Percentiles rank a stretch among this genome's conserved stretches.
phyloP scores from a whole-genome alignment of 306 rosid genomes.

The Corylus heterophylla region DNA sequence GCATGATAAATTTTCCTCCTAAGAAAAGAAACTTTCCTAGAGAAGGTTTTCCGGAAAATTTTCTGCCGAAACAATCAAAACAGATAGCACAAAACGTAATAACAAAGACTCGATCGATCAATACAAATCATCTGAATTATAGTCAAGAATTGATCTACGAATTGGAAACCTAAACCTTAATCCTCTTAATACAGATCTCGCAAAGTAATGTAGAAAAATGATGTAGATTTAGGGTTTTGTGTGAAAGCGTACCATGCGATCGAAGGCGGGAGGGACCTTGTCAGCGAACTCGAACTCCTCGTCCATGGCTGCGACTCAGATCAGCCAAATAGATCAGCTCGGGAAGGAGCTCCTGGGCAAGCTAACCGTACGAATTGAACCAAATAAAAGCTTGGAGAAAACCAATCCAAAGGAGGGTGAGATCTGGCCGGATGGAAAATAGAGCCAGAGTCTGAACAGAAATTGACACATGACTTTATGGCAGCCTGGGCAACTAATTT shows the following conservation, averaged over 20 bases:
- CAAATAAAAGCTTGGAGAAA: conserved; percentile 25
- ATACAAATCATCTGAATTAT: neutral
- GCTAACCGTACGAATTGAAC: neutral
- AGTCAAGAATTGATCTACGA: neutral
- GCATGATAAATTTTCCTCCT: neutral
- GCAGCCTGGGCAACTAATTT: neutral
- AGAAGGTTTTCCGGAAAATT: neutral
- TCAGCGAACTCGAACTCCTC: conserved; percentile 40
- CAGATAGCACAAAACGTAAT: neutral
- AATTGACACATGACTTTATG: neutral
- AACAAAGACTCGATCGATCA: neutral
- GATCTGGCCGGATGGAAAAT: neutral
- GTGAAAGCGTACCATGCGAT: conserved; percentile 39
- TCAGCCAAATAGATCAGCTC: conserved; percentile 34
- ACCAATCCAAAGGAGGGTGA: neutral
- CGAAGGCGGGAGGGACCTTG: conserved; percentile 53
- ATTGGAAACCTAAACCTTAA: neutral
- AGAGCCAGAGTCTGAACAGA: neutral
- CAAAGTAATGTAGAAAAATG: neutral
- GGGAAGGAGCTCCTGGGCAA: neutral
- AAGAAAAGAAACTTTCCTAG: neutral
- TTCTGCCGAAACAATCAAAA: neutral
- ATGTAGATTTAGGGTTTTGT: neutral
- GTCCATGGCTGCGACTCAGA: conserved; percentile 43
- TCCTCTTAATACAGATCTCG: neutral